Evolutionary conservation across 352 stramenopile species (phyloP), one percentile per base, ranked within the genome.

Genomic region (Phytophthora lateralis): DNA sequence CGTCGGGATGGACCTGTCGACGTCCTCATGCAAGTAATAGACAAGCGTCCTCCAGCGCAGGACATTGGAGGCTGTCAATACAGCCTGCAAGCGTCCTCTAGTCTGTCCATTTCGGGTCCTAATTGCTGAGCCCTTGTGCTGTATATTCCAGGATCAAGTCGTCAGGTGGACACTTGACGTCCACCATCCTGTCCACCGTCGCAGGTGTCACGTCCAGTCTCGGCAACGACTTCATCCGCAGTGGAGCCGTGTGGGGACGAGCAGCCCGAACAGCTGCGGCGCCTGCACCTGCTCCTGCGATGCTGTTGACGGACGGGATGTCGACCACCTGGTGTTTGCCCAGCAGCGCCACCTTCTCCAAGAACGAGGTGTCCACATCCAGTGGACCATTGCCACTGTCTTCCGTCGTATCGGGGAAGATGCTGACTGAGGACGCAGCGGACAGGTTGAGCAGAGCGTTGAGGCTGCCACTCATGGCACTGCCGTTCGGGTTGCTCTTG

Each of bases 211-310:
- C 39, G 24, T 84, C 68, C 3, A 88, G 56, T 14, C 66, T 53
- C 27, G 78, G 80, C 17, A 90, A 52, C 20, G 76, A 85, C 39
- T 82, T 86, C 50, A 74, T 68, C 8, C 78, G 67, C 18, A 77
- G 30, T n/a, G 80, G 78, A 5, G 78, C 78, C 1, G 78, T 84
- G 27, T 87, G 78, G 7, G 80, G 80, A 42, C 56, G 43, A 15
- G 51, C 50, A 34, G 63, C 63, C 21, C 56, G 61, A 27, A 73
- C 39, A 55, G 35, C 11, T 59, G 63, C 17, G 49, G 52, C 15
- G 32, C 55, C 38, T 17, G 20, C 42, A 1, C 52, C 34, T 17
- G 20, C 42, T 1, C 52, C 34, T 35, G 48, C 26, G 14, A 26
- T 41, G 30, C 35, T 34, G 17, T 21, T n/a, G 27, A 46, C 12